Percentiles rank a stretch among this genome's conserved stretches.
phyloP scores from a whole-genome alignment of 169 alveolate genomes.

The Plasmodium gallinaceum region DNA sequence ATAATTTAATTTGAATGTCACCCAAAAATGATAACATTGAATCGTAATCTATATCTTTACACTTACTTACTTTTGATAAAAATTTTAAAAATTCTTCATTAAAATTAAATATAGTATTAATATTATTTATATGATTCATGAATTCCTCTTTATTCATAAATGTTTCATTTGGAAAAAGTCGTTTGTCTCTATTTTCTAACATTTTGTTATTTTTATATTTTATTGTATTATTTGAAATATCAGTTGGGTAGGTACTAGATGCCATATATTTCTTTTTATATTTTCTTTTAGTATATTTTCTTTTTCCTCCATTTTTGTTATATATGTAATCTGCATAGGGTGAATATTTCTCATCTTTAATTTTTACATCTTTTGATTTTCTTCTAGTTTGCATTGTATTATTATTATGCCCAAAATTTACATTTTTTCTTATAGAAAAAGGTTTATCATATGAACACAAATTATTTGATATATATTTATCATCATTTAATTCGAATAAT shows the following conservation, averaged over 20 bases:
- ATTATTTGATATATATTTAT: no score
- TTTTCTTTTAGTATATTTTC: background rate
- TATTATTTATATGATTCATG: constrained; percentile 50
- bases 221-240: no score
- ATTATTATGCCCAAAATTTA: no score
- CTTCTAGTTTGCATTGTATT: no score
- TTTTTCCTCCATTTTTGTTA: background rate
- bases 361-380: no score
- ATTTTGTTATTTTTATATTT: background rate
- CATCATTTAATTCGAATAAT: no score
- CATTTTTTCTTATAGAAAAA: no score
- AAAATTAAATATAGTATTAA: constrained; percentile 70
- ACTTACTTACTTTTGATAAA: constrained; percentile 35
- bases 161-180: constrained; percentile 60
- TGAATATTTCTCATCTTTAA: no score
- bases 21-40: constrained; percentile 62
- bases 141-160: constrained; percentile 61
- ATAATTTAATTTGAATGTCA: constrained; percentile 32
- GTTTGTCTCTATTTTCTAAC: background rate
- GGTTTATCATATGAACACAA: no score
- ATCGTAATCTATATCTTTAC: constrained; percentile 67
- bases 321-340: background rate
- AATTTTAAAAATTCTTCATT: constrained; percentile 60
- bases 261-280: background rate
- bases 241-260: no score